Evolutionary conservation across 805 yeast species (phyloP).

Genomic region (Debaryomyces maramus): DNA sequence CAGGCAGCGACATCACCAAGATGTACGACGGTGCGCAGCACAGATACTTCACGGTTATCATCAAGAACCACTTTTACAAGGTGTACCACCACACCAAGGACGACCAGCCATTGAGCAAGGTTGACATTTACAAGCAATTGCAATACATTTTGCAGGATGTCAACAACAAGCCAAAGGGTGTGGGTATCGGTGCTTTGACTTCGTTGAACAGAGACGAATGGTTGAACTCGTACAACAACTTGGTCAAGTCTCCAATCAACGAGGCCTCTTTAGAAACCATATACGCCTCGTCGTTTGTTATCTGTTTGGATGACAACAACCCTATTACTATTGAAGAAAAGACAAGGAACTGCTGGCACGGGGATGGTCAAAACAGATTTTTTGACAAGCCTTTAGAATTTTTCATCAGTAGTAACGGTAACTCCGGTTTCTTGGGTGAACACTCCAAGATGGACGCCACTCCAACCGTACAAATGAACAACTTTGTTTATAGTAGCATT

Average conservation of each 20-base stretch:
- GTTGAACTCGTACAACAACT: slow-evolving; percentile 57
- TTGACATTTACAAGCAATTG: slow-evolving; percentile 59
- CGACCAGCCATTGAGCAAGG: slow-evolving; percentile 46
- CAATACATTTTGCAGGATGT: slow-evolving; percentile 40
- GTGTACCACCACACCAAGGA: slow-evolving; percentile 53
- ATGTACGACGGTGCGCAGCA: slow-evolving; percentile 50
- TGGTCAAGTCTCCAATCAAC: slow-evolving; percentile 62
- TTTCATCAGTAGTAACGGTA: slow-evolving; percentile 76
- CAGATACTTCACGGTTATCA: slow-evolving; percentile 69
- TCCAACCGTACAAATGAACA: slow-evolving; percentile 86
- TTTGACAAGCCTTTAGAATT: slow-evolving; percentile 91
- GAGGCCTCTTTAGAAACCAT: slow-evolving; percentile 62
- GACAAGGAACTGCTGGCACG: slow-evolving; percentile 88
- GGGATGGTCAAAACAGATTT: slow-evolving; percentile 88
- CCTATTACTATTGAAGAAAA: slow-evolving; percentile 84
- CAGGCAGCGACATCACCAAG: slow-evolving; percentile 61
- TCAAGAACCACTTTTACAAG: slow-evolving; percentile 80
- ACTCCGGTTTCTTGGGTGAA: slow-evolving; percentile 92
- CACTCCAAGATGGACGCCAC: slow-evolving; percentile 99
- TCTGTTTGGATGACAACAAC: slow-evolving; percentile 70
- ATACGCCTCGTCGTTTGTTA: slow-evolving; percentile 73
- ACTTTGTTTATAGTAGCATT: slow-evolving; percentile 63
- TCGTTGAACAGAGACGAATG: slow-evolving; percentile 84
- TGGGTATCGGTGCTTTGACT: slow-evolving; percentile 76
- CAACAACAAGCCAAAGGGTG: slow-evolving; percentile 40